Base-by-base conservation (phyloP, 345 rosid species). In the Dipteronia dyeriana region DNA sequence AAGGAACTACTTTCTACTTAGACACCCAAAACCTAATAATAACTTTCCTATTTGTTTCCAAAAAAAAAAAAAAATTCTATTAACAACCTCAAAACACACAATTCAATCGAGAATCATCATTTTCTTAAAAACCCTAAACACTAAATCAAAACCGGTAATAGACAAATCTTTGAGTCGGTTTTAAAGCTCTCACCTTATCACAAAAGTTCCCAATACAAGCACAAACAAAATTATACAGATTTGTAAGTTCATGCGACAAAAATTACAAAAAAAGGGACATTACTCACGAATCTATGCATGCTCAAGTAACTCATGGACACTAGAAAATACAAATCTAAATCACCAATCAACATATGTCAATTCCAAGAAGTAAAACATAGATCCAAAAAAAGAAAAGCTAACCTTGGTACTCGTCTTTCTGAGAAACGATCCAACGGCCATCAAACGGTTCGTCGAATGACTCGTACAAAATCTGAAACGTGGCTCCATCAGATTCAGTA, bases 361-460 rank as follows among this genome's bases (percentile, higher is more conserved):
- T 14, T 49, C 54, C 67, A 8, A 41, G 26, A 2, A 1, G n/a
- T 0, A 43, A 2, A 17, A 19, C 11, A 59, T 9, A 59, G 63
- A 59, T 59, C 63, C 63, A 20, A 2, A 17, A 1, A 17, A 12
- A 10, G 1, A 61, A 68, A n/a, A 13, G 1, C 75, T 38, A 45
- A 93, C 97, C 98, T 77, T 83, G 67, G 79, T 93, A 93, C 0
- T 90, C 98, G 39, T 78, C 83, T 75, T 89, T 93, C 78, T 83
- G 83, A 23, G 98, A 93, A 64, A 89, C 86, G 76, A 84, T 80
- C 98, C 98, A 93, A 64, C 92, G 87, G 12, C 95, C 93, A 38
- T 89, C 93, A 63, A 91, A 93, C 0, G 92, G 14, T 79, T 91
- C 91, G 17, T 89, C 97, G 56, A 91, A 93, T 17, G 95, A 84